phyloP scores from a whole-genome alignment of 352 stramenopile genomes.

The Pythium pectinolyticum region DNA sequence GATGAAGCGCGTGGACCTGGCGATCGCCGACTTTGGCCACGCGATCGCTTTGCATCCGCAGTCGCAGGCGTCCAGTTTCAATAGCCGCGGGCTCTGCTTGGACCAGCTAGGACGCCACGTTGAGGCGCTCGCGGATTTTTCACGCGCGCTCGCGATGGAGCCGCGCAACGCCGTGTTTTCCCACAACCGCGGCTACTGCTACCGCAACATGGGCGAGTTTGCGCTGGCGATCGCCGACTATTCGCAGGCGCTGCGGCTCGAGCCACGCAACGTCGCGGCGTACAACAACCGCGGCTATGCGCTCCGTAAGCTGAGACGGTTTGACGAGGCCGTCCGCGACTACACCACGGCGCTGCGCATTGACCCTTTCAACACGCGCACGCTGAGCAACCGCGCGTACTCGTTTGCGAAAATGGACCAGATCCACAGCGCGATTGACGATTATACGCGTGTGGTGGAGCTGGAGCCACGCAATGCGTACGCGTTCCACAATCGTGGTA shows the following conservation, averaged over 20 bases:
- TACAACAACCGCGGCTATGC: constrained; percentile 88
- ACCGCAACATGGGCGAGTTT: constrained; percentile 80
- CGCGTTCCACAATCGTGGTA: constrained; percentile 83
- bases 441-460: constrained; percentile 76
- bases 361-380: constrained; percentile 77
- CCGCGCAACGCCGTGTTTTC: constrained; percentile 75
- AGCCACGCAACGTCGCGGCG: constrained; percentile 67
- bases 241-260: constrained; percentile 55
- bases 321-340: constrained; percentile 67
- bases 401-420: constrained; percentile 81
- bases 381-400: constrained; percentile 85
- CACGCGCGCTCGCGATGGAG: constrained; percentile 60
- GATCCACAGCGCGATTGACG: constrained; percentile 57
- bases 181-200: constrained; percentile 86
- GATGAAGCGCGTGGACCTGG: constrained; percentile 54
- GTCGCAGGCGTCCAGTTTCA: constrained; percentile 75
- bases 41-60: constrained; percentile 59
- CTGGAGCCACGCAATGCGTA: constrained; percentile 78
- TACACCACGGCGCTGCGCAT: constrained; percentile 72
- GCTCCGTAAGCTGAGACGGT: constrained; percentile 71
- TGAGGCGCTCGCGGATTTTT: constrained; percentile 79
- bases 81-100: constrained; percentile 76
- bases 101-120: constrained; percentile 62
- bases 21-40: constrained; percentile 70
- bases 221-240: constrained; percentile 67